phyloP scores from a whole-genome alignment of 2,329 filamentous ascomycete genomes.

The Fusarium virguliforme region DNA sequence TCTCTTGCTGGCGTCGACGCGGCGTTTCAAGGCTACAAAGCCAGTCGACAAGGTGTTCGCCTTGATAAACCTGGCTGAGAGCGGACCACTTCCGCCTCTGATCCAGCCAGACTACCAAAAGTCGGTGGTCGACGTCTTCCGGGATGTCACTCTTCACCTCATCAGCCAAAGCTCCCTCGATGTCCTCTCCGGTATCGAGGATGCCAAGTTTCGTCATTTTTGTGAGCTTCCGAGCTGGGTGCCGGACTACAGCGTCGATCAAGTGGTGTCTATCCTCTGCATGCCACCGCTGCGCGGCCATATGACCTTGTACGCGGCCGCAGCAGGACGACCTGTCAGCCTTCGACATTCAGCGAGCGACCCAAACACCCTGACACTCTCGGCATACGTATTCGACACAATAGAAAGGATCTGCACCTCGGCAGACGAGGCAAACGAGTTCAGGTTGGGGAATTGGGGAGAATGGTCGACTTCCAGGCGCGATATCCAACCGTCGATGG shows the following conservation, averaged over 20 bases:
- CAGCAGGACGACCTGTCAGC: background rate
- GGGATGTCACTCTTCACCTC: slow-evolving; percentile 3
- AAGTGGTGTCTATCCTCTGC: background rate
- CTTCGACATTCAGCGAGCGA: background rate
- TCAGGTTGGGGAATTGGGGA: slow-evolving; percentile 1
- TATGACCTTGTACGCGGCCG: background rate
- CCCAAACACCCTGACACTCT: background rate
- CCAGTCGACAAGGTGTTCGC: slow-evolving; percentile 8
- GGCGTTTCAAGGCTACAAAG: background rate
- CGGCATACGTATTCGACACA: background rate
- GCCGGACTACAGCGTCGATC: background rate
- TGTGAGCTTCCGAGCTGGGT: slow-evolving; percentile 1
- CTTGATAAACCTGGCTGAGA: background rate
- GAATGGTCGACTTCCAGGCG: background rate
- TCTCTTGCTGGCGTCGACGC: slow-evolving; percentile 4
- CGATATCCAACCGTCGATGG: slow-evolving; percentile 3
- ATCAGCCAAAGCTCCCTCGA: slow-evolving; percentile 2
- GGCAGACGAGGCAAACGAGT: background rate
- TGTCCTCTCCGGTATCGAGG: slow-evolving; percentile 4
- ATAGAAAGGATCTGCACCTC: background rate
- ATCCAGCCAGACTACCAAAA: slow-evolving; percentile 2
- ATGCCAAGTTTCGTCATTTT: background rate
- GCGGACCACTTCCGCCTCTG: background rate
- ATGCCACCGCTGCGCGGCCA: background rate
- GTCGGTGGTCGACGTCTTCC: background rate